Percentiles rank a stretch among this genome's conserved stretches.
These are phyloP conservation scores for Verticillium nubilum DNA, from an alignment of 2,329 filamentous ascomycete species.

Conservation along the genomic window DNA sequence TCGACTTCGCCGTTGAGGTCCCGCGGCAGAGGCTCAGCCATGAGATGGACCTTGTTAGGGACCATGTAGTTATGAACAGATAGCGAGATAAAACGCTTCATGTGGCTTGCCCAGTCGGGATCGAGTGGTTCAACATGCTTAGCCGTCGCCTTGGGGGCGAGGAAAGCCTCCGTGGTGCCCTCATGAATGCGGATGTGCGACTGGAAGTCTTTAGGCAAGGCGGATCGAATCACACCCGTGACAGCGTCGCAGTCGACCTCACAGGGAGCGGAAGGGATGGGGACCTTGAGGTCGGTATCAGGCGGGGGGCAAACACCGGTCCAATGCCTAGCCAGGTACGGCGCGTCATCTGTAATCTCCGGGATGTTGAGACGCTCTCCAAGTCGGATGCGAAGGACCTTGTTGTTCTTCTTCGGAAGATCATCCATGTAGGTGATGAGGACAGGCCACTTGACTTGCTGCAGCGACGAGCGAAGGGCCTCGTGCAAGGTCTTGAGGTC, in stretches of 20 bases:
- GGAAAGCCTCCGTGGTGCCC: slow-evolving; percentile 13
- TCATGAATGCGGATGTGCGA: slow-evolving; percentile 9
- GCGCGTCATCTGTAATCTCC: slow-evolving; percentile 36
- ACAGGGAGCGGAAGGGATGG: slow-evolving; percentile 31
- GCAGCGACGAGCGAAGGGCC: slow-evolving; percentile 39
- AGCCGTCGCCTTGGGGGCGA: slow-evolving; percentile 14
- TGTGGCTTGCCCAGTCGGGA: slow-evolving; percentile 3
- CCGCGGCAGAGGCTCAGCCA: slow-evolving; percentile 27
- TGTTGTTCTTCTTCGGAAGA: slow-evolving; percentile 51
- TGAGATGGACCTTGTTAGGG: slow-evolving; percentile 27
- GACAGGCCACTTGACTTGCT: slow-evolving; percentile 47
- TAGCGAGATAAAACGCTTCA: slow-evolving; percentile 10
- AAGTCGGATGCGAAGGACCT: slow-evolving; percentile 49
- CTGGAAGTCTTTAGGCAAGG: slow-evolving; percentile 11
- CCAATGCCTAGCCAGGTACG: slow-evolving; percentile 39
- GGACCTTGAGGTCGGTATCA: slow-evolving; percentile 37
- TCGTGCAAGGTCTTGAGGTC: slow-evolving; percentile 43
- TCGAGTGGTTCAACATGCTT: not conserved
- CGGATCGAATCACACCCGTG: slow-evolving; percentile 15
- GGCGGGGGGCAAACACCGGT: slow-evolving; percentile 41
- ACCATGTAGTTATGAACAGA: slow-evolving; percentile 28
- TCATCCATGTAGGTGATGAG: slow-evolving; percentile 50
- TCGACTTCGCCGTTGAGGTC: slow-evolving; percentile 25
- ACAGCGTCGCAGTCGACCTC: slow-evolving; percentile 22
- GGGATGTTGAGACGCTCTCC: slow-evolving; percentile 40